Evolutionary conservation across 805 yeast species (phyloP).

Genomic region (Spathaspora girioi): DNA sequence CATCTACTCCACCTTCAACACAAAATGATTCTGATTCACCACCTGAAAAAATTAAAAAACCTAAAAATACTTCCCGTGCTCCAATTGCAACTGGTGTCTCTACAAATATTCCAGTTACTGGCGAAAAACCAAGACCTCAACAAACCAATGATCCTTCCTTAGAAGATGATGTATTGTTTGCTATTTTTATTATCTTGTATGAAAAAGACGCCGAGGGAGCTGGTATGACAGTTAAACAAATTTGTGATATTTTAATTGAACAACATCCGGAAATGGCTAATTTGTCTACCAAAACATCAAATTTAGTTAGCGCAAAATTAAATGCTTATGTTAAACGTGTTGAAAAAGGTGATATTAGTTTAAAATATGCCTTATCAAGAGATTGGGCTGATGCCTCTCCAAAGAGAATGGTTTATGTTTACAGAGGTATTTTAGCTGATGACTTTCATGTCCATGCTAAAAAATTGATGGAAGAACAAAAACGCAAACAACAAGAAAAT

Average conservation of each 20-base stretch:
- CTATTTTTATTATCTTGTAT: slow-evolving; percentile 67
- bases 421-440: slow-evolving; percentile 72
- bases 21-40: slow-evolving; percentile 8
- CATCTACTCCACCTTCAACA: slow-evolving; percentile 10
- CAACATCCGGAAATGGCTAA: slow-evolving; percentile 84
- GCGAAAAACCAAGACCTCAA: slow-evolving; percentile 65
- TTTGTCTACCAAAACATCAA: slow-evolving; percentile 74
- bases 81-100: slow-evolving; percentile 71
- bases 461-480: slow-evolving; percentile 55
- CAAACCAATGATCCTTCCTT: slow-evolving; percentile 55
- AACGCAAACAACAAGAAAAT: slow-evolving; percentile 16
- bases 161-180: slow-evolving; percentile 73
- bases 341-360: slow-evolving; percentile 74
- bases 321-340: slow-evolving; percentile 84
- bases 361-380: slow-evolving; percentile 72
- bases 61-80: slow-evolving; percentile 38
- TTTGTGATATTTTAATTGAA: slow-evolving; percentile 71
- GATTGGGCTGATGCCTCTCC: slow-evolving; percentile 93
- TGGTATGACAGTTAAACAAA: slow-evolving; percentile 89
- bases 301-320: slow-evolving; percentile 75
- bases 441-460: slow-evolving; percentile 73
- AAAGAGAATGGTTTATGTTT: slow-evolving; percentile 83
- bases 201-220: slow-evolving; percentile 65
- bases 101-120: slow-evolving; percentile 77
- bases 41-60: slow-evolving; percentile 22